Evolutionary conservation across 2,329 filamentous ascomycete species (phyloP).

Genomic region (Botryosphaeria dothidea): DNA sequence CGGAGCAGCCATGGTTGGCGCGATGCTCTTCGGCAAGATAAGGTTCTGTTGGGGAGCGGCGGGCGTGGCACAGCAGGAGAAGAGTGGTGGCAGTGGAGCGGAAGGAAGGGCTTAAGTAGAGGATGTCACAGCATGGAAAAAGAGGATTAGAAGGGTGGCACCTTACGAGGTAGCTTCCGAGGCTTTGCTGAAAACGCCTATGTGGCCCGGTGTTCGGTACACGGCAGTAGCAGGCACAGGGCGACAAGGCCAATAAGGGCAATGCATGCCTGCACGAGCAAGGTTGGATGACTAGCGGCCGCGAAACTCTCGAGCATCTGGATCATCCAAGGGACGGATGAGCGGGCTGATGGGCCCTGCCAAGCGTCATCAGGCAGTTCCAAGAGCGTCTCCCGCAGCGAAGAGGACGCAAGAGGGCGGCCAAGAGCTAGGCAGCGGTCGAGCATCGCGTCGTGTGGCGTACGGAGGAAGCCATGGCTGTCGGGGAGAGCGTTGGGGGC

Average conservation of each 20-base stretch:
- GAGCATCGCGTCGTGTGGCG: not conserved
- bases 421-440: conserved; percentile 5
- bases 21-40: not conserved
- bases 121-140: not conserved
- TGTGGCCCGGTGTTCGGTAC: not conserved
- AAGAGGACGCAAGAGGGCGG: not conserved
- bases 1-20: conserved; percentile 17
- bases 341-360: not conserved
- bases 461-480: not conserved
- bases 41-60: not conserved
- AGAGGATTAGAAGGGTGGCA: not conserved
- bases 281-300: conserved; percentile 4
- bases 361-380: not conserved
- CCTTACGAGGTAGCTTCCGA: not conserved
- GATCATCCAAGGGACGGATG: not conserved
- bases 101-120: conserved; percentile 8
- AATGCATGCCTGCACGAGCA: conserved; percentile 11
- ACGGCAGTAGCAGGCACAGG: not conserved
- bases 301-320: not conserved
- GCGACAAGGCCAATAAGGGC: not conserved
- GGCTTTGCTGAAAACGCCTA: conserved; percentile 14
- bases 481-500: not conserved
- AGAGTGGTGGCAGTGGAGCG: not conserved
- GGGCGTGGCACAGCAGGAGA: not conserved
- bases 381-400: conserved; percentile 2